Evolutionary conservation across 2,329 filamentous ascomycete genomes (phyloP), one percentile per base, ranked within the genome.

Genomic region (Ascomycota sp.): DNA sequence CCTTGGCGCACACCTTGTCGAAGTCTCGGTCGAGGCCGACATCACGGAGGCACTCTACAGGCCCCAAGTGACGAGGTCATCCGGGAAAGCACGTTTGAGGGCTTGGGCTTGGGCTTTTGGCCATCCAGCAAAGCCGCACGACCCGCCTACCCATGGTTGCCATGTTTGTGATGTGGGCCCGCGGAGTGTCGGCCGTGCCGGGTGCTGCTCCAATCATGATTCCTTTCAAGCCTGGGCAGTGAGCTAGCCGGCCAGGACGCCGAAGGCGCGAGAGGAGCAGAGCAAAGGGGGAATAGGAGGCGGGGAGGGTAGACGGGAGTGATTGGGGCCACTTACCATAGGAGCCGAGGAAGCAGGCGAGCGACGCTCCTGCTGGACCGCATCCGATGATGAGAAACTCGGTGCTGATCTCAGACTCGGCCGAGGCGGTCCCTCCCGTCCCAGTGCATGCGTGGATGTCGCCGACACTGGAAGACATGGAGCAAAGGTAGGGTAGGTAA

Each of bases 81-180:
- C n/a, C n/a, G n/a, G n/a, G n/a, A n/a, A n/a, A n/a, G n/a, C n/a
- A n/a, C n/a, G n/a, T n/a, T n/a, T n/a, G n/a, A 23, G 21, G 21
- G 12, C 5, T 4, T 9, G 27, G 28, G 9, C 12, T 15, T 13
- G 22, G 17, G 26, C 8, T 24, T 17, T 28, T 7, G 6, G 9
- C 19, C n/a, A n/a, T n/a, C n/a, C n/a, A n/a, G n/a, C n/a, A n/a
- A n/a, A n/a, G n/a, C n/a, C n/a, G n/a, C n/a, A n/a, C n/a, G 15
- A 28, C 28, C 15, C 7, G 27, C 40, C 23, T 40, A 56, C 54
- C 53, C 12, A 65, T 42, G 0, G 63, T 63, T 0, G 64, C 65
- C 44, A 62, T 63, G 41, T 71, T 74, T 26, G 62, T 69, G 32
- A 71, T 66, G 40, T 73, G 68, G 1, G 67, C 68, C 19, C 69